Conservation (phyloP, 768 basidiomycete genomes). For the Harrya chromipes region DNA sequence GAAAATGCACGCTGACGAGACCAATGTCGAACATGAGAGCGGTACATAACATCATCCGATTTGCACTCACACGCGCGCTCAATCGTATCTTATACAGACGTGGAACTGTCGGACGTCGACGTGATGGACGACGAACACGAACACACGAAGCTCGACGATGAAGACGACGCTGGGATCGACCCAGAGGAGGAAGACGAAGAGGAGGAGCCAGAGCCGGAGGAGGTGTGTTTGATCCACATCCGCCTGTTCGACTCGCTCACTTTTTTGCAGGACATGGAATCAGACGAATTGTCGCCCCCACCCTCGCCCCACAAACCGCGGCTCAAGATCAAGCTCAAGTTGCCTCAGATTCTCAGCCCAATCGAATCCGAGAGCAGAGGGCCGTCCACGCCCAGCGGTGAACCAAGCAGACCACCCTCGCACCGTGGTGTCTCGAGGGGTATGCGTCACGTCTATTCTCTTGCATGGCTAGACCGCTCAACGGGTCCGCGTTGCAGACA, state of each 20-base stretch:
- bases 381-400: slow-evolving; percentile 22
- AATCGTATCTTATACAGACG: slow-evolving; percentile 9
- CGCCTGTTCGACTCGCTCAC: background rate
- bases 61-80: too few species aligned
- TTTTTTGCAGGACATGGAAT: slow-evolving; percentile 29
- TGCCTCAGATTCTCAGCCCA: slow-evolving; percentile 39
- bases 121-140: slow-evolving; percentile 31
- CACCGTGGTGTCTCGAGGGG: slow-evolving; percentile 26
- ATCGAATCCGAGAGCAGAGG: slow-evolving; percentile 31
- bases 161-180: slow-evolving; percentile 37
- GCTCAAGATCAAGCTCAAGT: slow-evolving; percentile 61
- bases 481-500: slow-evolving; percentile 25
- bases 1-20: too few species aligned
- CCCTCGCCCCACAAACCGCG: slow-evolving; percentile 37
- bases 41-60: too few species aligned
- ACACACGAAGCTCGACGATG: slow-evolving; percentile 31
- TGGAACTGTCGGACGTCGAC: slow-evolving; percentile 23
- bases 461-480: background rate
- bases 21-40: too few species aligned
- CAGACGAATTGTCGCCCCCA: slow-evolving; percentile 35
- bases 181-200: slow-evolving; percentile 34
- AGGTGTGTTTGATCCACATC: background rate
- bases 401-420: slow-evolving; percentile 24
- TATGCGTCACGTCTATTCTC: background rate
- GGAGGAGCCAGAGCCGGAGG: slow-evolving; percentile 18